A percentile compares a stretch with the other conserved stretches of the same genome.
Conservation (phyloP, 2,329 filamentous ascomycete species). For the Colletotrichum sp. region DNA sequence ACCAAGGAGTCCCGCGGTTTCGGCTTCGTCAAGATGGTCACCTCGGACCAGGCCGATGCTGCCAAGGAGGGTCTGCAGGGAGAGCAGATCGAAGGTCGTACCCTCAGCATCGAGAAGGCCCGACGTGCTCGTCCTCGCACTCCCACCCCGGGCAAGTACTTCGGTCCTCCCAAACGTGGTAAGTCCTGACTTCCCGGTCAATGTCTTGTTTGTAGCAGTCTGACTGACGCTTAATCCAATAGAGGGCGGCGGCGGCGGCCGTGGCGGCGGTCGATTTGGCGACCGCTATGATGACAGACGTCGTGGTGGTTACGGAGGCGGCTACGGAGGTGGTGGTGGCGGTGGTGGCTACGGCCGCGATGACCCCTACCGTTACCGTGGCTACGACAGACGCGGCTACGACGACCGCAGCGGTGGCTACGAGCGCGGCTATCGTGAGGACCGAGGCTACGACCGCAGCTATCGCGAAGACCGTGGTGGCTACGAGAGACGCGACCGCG, state of each 20-base stretch:
- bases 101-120: conserved; percentile 98
- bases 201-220: neutral
- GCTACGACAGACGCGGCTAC: conserved; percentile 48
- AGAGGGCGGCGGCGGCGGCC: conserved; percentile 50
- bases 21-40: conserved; percentile 99
- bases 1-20: conserved; percentile 98
- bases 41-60: conserved; percentile 91
- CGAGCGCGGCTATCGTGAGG: conserved; percentile 56
- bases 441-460: conserved; percentile 50
- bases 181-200: conserved; percentile 43
- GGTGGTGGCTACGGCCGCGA: conserved; percentile 52
- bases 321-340: conserved; percentile 39
- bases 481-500: conserved; percentile 64
- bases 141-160: conserved; percentile 98
- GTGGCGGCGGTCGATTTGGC: conserved; percentile 51
- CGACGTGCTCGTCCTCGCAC: conserved; percentile 93
- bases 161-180: conserved; percentile 97
- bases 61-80: conserved; percentile 96
- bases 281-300: conserved; percentile 71
- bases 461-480: conserved; percentile 53
- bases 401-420: conserved; percentile 40
- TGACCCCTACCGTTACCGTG: conserved; percentile 62
- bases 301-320: conserved; percentile 61
- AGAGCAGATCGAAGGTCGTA: conserved; percentile 93
- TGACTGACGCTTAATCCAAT: neutral